Evolutionary conservation across 2,329 filamentous ascomycete species (phyloP).

Genomic region (Coniochaeta ligniaria): DNA sequence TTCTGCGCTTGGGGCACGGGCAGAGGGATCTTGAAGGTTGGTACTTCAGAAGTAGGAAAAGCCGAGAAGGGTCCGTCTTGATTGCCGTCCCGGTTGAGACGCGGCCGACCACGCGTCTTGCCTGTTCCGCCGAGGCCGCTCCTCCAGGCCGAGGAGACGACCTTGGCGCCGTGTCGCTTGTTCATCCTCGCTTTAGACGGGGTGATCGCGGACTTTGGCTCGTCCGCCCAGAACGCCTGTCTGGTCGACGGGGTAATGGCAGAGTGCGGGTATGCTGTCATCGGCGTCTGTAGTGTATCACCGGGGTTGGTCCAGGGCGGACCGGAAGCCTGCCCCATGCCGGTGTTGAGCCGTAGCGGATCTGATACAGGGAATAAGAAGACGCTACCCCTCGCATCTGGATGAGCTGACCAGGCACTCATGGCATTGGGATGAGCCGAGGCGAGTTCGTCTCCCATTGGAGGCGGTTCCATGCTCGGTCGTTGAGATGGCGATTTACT

Average conservation of each 20-base stretch:
- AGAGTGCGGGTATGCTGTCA: slow-evolving; percentile 68
- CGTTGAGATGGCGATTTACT: slow-evolving; percentile 48
- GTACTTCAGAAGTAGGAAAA: slow-evolving; percentile 51
- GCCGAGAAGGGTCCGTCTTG: slow-evolving; percentile 58
- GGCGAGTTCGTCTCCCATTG: slow-evolving; percentile 42
- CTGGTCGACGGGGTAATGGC: slow-evolving; percentile 62
- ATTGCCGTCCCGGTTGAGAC: slow-evolving; percentile 54
- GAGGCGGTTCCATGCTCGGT: slow-evolving; percentile 26
- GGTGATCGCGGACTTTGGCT: slow-evolving; percentile 69
- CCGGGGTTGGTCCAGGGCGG: slow-evolving; percentile 38
- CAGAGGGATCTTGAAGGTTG: slow-evolving; percentile 30
- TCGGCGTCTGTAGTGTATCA: slow-evolving; percentile 49
- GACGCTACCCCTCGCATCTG: slow-evolving; percentile 26
- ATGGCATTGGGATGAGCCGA: slow-evolving; percentile 36
- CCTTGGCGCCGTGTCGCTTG: slow-evolving; percentile 70
- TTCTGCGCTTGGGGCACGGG: slow-evolving; percentile 7
- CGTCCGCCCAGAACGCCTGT: slow-evolving; percentile 50
- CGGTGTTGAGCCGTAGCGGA: slow-evolving; percentile 26
- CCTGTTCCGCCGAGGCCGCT: slow-evolving; percentile 55
- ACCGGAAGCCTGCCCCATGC: slow-evolving; percentile 22
- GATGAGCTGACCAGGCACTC: slow-evolving; percentile 37
- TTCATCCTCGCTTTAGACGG: slow-evolving; percentile 49
- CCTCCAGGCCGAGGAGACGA: slow-evolving; percentile 87
- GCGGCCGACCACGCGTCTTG: slow-evolving; percentile 73
- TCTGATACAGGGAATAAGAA: slow-evolving; percentile 30